Conservation (phyloP, 2,329 filamentous ascomycete species). For the Pseudonectria buxi region DNA sequence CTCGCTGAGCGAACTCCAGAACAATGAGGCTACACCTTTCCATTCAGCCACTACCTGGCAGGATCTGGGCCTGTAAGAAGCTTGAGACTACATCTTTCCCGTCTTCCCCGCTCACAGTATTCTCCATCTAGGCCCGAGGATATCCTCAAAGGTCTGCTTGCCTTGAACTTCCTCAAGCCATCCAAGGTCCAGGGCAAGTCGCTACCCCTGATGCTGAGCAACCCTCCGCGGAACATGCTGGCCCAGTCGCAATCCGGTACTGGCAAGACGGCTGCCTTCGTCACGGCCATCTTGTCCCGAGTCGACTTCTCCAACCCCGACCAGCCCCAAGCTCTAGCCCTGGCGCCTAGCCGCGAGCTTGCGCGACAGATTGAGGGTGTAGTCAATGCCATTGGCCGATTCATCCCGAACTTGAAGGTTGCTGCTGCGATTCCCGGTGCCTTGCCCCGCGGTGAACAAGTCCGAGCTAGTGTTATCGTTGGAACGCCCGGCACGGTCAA, state of each 20-base stretch:
- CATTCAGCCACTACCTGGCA: constrained; percentile 80
- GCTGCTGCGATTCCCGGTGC: constrained; percentile 78
- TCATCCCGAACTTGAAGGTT: constrained; percentile 68
- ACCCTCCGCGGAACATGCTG: constrained; percentile 91
- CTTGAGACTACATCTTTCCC: neutral
- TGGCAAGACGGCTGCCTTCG: constrained; percentile 95
- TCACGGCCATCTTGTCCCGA: constrained; percentile 83
- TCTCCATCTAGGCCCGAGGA: constrained; percentile 29
- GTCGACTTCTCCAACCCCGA: constrained; percentile 64
- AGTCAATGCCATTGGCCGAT: constrained; percentile 74
- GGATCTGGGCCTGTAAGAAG: constrained; percentile 68
- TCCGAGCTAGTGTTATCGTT: constrained; percentile 75
- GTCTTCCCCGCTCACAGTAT: constrained; percentile 2
- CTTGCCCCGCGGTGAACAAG: constrained; percentile 58
- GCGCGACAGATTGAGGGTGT: constrained; percentile 91
- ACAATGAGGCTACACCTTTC: constrained; percentile 78
- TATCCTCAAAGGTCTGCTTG: constrained; percentile 69
- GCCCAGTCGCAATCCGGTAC: constrained; percentile 99
- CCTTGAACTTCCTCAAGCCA: constrained; percentile 86
- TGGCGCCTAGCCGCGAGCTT: constrained; percentile 90
- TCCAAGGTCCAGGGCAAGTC: constrained; percentile 98
- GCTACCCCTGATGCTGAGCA: constrained; percentile 75
- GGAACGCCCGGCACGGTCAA: constrained; percentile 91
- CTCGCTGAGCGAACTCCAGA: constrained; percentile 82
- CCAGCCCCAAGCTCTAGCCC: constrained; percentile 76